These are phyloP conservation scores for Thermomucor indicae-seudaticae DNA, from an alignment of 371 early-diverging fungal species.

Conservation along the genomic window DNA sequence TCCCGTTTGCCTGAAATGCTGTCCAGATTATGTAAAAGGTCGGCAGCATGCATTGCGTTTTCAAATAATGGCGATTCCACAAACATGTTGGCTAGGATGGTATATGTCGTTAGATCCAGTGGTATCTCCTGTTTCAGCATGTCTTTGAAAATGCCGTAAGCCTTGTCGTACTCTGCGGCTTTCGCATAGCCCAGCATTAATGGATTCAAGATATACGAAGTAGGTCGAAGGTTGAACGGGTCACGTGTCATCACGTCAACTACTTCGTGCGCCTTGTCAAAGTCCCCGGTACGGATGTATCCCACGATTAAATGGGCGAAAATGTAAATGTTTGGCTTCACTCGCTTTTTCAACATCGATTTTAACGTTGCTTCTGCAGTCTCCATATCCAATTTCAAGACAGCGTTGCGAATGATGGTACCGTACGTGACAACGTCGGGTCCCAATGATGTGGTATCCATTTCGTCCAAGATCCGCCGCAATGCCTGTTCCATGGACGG, in stretches of 20 bases:
- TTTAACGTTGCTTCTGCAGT: conserved; percentile 26
- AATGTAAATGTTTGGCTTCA: conserved; percentile 32
- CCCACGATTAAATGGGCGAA: conserved; percentile 38
- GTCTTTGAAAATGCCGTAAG: conserved; percentile 22
- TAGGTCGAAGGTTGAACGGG: conserved; percentile 21
- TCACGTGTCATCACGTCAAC: conserved; percentile 15
- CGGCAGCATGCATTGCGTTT: conserved; percentile 18
- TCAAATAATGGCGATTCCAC: conserved; percentile 16
- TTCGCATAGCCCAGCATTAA: conserved; percentile 33
- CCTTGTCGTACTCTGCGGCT: conserved; percentile 29
- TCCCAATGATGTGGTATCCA: neutral
- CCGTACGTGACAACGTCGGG: conserved; percentile 33
- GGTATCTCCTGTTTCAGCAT: conserved; percentile 30
- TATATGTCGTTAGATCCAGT: conserved; percentile 30
- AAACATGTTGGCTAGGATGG: conserved; percentile 33
- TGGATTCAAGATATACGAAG: conserved; percentile 23
- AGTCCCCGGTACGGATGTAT: conserved; percentile 18
- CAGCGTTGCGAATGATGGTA: conserved; percentile 29
- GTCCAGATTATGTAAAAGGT: conserved; percentile 11
- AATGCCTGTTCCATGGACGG: neutral
- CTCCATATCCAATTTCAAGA: conserved; percentile 23
- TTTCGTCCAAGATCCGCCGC: neutral
- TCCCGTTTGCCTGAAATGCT: conserved; percentile 3
- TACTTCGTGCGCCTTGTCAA: conserved; percentile 24
- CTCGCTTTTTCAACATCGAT: conserved; percentile 21